A percentile compares a stretch with the other conserved stretches of the same genome.
Conservation (phyloP, 1,284 basidiomycete species). For the Schizopora paradoxa region DNA sequence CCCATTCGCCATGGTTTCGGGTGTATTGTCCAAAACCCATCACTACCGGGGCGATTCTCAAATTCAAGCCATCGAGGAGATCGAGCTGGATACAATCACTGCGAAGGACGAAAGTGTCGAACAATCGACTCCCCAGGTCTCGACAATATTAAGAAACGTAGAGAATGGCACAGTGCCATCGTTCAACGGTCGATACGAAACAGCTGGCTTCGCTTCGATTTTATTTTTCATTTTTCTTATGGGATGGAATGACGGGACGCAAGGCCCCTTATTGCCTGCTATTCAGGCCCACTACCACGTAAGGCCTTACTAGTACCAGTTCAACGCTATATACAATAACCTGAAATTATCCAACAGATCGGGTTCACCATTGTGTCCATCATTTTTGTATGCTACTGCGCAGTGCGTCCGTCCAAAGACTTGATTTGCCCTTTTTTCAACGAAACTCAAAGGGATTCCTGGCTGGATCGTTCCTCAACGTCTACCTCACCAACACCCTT, state of each 20-base stretch:
- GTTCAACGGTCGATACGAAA: no score
- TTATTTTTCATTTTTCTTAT: slow-evolving; percentile 6
- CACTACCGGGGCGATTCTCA: no score
- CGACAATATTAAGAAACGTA: no score
- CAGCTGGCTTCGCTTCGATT: slow-evolving; percentile 2
- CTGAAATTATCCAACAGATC: neutral
- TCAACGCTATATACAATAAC: neutral
- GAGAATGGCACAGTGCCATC: no score
- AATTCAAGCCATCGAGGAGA: no score
- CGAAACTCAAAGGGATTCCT: slow-evolving; percentile 1
- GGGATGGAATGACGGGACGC: slow-evolving; percentile 8
- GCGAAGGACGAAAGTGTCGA: no score
- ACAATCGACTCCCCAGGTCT: no score
- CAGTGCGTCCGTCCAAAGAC: neutral
- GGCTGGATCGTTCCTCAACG: slow-evolving; percentile 1
- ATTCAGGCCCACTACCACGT: slow-evolving; percentile 8
- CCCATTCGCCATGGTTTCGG: no score
- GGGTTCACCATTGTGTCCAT: slow-evolving; percentile 3
- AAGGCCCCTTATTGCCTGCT: slow-evolving; percentile 3
- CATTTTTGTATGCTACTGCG: slow-evolving; percentile 3
- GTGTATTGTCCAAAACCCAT: no score
- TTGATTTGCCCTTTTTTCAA: neutral
- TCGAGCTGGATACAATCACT: no score
- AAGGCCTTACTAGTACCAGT: neutral
- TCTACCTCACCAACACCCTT: slow-evolving; percentile 1